phyloP scores from a whole-genome alignment of 352 stramenopile genomes.

The Peronospora farinosa region DNA sequence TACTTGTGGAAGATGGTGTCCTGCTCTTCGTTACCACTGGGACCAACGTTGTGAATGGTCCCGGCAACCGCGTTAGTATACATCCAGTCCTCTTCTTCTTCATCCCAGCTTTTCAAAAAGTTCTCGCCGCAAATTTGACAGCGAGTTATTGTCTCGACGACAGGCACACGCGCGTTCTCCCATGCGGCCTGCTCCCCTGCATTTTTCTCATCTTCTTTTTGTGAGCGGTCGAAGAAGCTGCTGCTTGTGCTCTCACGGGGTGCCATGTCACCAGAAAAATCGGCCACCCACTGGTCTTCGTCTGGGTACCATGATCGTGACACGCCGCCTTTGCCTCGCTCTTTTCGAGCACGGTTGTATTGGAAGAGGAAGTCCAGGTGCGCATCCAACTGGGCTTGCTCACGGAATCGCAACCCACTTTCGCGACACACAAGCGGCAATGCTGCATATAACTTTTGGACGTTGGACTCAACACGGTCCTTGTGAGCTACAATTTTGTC shows the following conservation, averaged over 20 bases:
- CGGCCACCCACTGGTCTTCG: constrained; percentile 74
- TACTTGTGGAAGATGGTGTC: constrained; percentile 88
- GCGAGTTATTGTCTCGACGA: constrained; percentile 71
- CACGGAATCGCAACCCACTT: constrained; percentile 73
- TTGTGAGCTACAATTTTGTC: constrained; percentile 80
- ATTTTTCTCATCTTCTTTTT: constrained; percentile 47
- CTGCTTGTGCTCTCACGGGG: constrained; percentile 70
- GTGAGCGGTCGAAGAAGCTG: constrained; percentile 66
- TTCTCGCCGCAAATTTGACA: constrained; percentile 82
- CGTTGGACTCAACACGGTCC: constrained; percentile 77
- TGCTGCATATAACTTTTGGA: constrained; percentile 80
- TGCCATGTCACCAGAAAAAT: constrained; percentile 56
- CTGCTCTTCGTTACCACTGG: constrained; percentile 30
- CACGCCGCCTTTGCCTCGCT: constrained; percentile 72
- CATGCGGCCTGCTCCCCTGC: constrained; percentile 44
- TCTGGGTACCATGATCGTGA: constrained; percentile 80
- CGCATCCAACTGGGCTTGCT: constrained; percentile 68
- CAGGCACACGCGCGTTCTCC: constrained; percentile 65
- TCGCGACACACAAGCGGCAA: constrained; percentile 75
- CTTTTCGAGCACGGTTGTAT: constrained; percentile 76
- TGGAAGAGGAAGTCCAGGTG: constrained; percentile 86
- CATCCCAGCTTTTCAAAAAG: constrained; percentile 79
- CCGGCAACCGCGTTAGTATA: constrained; percentile 84
- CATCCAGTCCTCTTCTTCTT: constrained; percentile 88
- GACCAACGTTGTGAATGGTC: constrained; percentile 52